Percentiles rank a stretch among this genome's conserved stretches.
Evolutionary conservation across 2,329 filamentous ascomycete genomes (phyloP).

Genomic region (Trichoderma arundinaceum): DNA sequence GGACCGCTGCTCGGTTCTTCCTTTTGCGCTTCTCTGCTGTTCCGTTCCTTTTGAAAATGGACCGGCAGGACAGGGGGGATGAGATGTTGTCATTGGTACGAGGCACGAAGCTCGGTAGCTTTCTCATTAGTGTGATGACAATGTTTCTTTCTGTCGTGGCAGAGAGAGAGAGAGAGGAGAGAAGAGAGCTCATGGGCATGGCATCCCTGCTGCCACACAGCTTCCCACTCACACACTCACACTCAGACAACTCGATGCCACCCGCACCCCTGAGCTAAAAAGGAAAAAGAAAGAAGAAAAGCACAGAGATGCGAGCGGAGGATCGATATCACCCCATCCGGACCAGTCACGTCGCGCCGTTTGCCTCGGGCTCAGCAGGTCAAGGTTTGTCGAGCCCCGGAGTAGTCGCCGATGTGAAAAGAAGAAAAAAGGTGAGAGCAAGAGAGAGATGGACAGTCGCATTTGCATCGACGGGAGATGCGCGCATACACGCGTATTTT

Average conservation of each 20-base stretch:
- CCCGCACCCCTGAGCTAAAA: slow-evolving; percentile 23
- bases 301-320: background rate
- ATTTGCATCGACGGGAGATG: too few relatives aligned
- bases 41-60: background rate
- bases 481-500: too few relatives aligned
- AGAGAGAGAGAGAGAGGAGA: too few relatives aligned
- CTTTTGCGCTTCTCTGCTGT: background rate
- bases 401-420: slow-evolving; percentile 11
- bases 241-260: background rate
- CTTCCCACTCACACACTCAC: slow-evolving; percentile 12
- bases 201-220: slow-evolving; percentile 26
- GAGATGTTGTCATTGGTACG: slow-evolving; percentile 16
- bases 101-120: background rate
- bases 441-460: background rate
- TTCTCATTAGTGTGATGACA: background rate
- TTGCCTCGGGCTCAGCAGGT: slow-evolving; percentile 12
- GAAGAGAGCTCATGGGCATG: background rate
- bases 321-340: slow-evolving; percentile 5
- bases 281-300: background rate
- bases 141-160: background rate
- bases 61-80: slow-evolving; percentile 3
- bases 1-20: background rate
- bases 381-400: slow-evolving; percentile 10
- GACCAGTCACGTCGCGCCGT: slow-evolving; percentile 8
- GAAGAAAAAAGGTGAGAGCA: background rate